phyloP scores from a whole-genome alignment of 2,329 filamentous ascomycete genomes.

The Endoconidiophora laricicola region DNA sequence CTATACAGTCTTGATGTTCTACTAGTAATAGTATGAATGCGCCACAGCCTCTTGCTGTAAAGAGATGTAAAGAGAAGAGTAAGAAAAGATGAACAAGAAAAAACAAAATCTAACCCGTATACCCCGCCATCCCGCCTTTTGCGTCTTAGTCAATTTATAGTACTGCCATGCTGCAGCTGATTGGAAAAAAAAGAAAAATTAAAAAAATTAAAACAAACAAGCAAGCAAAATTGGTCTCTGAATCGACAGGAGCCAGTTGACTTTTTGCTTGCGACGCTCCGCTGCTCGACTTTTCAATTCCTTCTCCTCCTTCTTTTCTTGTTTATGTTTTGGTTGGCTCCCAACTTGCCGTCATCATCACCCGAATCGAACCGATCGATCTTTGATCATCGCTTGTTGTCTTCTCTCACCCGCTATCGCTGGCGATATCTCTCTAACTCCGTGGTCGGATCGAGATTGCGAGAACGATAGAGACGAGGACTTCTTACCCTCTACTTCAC shows the following conservation, averaged over 20 bases:
- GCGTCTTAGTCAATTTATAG: too few species aligned
- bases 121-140: too few species aligned
- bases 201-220: not conserved
- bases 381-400: constrained; percentile 1
- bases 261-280: not conserved
- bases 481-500: not conserved
- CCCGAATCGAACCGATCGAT: not conserved
- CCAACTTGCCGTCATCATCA: constrained; percentile 4
- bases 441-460: not conserved
- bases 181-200: not conserved
- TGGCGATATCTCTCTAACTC: constrained; percentile 3
- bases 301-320: not conserved
- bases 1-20: too few species aligned
- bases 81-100: not conserved
- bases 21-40: too few species aligned
- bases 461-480: constrained; percentile 5
- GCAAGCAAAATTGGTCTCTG: not conserved
- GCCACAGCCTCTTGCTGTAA: not conserved
- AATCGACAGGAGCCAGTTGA: not conserved
- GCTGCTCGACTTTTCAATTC: not conserved
- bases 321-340: not conserved
- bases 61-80: constrained; percentile 1
- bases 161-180: too few species aligned
- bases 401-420: not conserved
- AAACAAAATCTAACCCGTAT: not conserved